Percentiles rank a stretch among this genome's conserved stretches.
Conservation (phyloP, 2,329 filamentous ascomycete genomes). For the Chalaropsis ovoidea region DNA sequence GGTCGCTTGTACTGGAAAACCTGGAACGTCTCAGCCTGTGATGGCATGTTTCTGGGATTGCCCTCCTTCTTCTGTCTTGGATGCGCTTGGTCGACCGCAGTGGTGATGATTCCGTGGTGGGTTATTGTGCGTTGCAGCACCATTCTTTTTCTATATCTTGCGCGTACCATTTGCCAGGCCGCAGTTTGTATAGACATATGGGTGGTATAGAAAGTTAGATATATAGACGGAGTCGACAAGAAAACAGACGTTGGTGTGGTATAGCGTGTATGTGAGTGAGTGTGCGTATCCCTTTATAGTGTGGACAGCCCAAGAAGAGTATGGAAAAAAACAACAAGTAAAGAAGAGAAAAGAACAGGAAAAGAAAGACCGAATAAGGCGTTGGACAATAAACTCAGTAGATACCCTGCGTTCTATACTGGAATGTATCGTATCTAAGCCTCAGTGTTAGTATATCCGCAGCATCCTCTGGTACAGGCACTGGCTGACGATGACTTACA, state of each 20-base stretch:
- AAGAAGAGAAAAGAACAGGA: constrained; percentile 15
- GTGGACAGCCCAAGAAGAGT: constrained; percentile 6
- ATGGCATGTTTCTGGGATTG: neutral
- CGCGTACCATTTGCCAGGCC: neutral
- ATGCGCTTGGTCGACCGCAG: neutral
- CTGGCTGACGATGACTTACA: constrained; percentile 44
- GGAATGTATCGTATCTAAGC: constrained; percentile 68
- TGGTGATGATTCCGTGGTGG: neutral
- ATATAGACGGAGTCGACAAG: neutral
- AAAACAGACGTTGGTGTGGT: constrained; percentile 5
- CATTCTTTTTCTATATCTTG: neutral
- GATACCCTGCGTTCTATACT: constrained; percentile 80
- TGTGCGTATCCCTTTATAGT: neutral
- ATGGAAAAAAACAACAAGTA: constrained; percentile 1
- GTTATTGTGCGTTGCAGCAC: no score
- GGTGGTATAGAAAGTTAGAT: constrained; percentile 1
- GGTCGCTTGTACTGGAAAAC: neutral
- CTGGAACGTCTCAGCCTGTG: neutral
- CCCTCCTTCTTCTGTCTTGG: neutral
- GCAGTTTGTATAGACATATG: neutral
- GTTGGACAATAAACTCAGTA: constrained; percentile 43
- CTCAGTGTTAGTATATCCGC: constrained; percentile 24
- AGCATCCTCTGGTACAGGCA: neutral
- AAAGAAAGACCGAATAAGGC: constrained; percentile 1
- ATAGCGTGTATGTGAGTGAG: constrained; percentile 11